Conservation (phyloP, 192 early-diverging fungal species). For the Backusella westeae region DNA sequence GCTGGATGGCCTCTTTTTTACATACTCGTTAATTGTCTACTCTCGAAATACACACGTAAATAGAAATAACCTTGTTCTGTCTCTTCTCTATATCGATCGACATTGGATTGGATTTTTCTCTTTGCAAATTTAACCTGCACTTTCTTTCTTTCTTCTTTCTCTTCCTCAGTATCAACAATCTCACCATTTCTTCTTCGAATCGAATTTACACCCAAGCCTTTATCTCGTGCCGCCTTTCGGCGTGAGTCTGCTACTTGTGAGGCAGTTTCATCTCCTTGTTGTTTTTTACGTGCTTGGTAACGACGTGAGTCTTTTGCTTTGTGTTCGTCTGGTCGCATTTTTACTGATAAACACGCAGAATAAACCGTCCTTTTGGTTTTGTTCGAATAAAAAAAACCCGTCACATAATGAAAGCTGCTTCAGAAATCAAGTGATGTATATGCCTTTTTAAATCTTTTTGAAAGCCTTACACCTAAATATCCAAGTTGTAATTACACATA, state of each 20-base stretch:
- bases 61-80: conserved; percentile 21
- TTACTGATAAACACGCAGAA: neutral
- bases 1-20: neutral
- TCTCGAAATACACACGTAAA: neutral
- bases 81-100: conserved; percentile 29
- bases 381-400: too few relatives aligned
- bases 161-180: neutral
- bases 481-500: too few relatives aligned
- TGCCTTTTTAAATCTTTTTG: too few relatives aligned
- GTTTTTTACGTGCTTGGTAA: conserved; percentile 28
- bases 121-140: conserved; percentile 14
- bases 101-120: conserved; percentile 24
- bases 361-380: neutral
- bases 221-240: conserved; percentile 10
- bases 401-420: too few relatives aligned
- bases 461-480: too few relatives aligned
- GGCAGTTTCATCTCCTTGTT: conserved; percentile 25
- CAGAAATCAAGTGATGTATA: too few relatives aligned
- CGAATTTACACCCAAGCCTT: conserved; percentile 18
- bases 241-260: conserved; percentile 20
- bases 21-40: neutral
- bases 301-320: conserved; percentile 32
- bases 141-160: neutral
- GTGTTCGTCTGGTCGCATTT: conserved; percentile 36
- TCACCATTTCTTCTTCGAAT: conserved; percentile 34